Evolutionary conservation across 306 rosid species (phyloP).

Genomic region (Cucumis melo): DNA sequence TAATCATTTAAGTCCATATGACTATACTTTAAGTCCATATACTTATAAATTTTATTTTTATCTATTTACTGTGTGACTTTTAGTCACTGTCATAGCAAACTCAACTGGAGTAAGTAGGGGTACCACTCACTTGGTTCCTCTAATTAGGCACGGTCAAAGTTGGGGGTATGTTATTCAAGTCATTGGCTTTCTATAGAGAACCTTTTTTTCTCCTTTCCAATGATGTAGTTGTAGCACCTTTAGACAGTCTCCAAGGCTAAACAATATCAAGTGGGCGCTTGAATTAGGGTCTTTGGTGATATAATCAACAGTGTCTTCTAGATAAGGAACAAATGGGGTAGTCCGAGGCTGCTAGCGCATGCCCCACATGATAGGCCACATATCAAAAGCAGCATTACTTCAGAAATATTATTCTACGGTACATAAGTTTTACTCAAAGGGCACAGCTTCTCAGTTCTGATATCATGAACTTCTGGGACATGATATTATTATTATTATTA

Average conservation of each 20-base stretch:
- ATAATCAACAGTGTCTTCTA: not conserved
- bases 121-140: not conserved
- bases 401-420: not conserved
- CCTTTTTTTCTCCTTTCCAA: not conserved
- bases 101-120: too few relatives aligned
- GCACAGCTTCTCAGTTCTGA: not conserved
- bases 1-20: too few relatives aligned
- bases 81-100: too few relatives aligned
- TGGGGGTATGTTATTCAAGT: not conserved
- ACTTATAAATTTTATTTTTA: too few relatives aligned
- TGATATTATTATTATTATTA: not conserved
- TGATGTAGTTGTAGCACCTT: not conserved
- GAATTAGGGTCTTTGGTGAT: slow-evolving; percentile 2
- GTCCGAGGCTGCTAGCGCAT: not conserved
- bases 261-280: not conserved
- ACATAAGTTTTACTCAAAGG: not conserved
- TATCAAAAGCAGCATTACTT: not conserved
- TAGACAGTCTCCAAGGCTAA: not conserved
- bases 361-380: not conserved
- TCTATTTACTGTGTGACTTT: too few relatives aligned
- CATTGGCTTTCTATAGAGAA: not conserved
- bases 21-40: too few relatives aligned
- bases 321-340: not conserved
- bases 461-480: not conserved
- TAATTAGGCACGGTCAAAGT: not conserved